Conservation (phyloP, 2,329 filamentous ascomycete genomes). For the Phialophora macrospora region DNA sequence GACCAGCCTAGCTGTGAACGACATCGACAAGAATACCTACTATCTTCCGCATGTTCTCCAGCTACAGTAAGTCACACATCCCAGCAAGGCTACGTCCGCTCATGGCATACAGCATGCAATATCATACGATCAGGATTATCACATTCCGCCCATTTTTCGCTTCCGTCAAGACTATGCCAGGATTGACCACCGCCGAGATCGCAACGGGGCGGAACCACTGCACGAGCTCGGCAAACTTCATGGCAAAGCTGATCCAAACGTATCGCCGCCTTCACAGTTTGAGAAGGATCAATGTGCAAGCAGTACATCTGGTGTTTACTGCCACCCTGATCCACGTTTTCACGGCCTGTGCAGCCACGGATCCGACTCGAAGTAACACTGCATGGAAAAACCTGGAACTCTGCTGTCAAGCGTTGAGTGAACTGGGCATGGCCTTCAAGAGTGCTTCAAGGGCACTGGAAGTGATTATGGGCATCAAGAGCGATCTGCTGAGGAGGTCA, state of each 20-base stretch:
- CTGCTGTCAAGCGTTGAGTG: slow-evolving; percentile 35
- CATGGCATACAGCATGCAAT: slow-evolving; percentile 34
- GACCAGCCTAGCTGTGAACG: slow-evolving; percentile 20
- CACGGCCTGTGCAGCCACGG: slow-evolving; percentile 28
- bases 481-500: slow-evolving; percentile 28
- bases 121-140: slow-evolving; percentile 34
- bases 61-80: slow-evolving; percentile 23
- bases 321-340: slow-evolving; percentile 36
- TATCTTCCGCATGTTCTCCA: slow-evolving; percentile 34
- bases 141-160: slow-evolving; percentile 34
- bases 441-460: slow-evolving; percentile 35
- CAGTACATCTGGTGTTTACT: slow-evolving; percentile 37
- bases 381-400: slow-evolving; percentile 33
- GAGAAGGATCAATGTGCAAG: slow-evolving; percentile 35
- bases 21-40: slow-evolving; percentile 20
- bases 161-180: slow-evolving; percentile 25
- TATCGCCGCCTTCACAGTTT: slow-evolving; percentile 31
- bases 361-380: slow-evolving; percentile 25
- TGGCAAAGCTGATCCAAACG: slow-evolving; percentile 29
- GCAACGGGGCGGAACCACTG: slow-evolving; percentile 20
- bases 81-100: background rate
- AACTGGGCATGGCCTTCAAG: slow-evolving; percentile 35
- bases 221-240: slow-evolving; percentile 24
- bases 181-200: slow-evolving; percentile 19
- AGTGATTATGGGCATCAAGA: slow-evolving; percentile 37